A percentile compares a stretch with the other conserved stretches of the same genome.
Conservation (phyloP, 257 asterid genomes). For the Coffea canephora region DNA sequence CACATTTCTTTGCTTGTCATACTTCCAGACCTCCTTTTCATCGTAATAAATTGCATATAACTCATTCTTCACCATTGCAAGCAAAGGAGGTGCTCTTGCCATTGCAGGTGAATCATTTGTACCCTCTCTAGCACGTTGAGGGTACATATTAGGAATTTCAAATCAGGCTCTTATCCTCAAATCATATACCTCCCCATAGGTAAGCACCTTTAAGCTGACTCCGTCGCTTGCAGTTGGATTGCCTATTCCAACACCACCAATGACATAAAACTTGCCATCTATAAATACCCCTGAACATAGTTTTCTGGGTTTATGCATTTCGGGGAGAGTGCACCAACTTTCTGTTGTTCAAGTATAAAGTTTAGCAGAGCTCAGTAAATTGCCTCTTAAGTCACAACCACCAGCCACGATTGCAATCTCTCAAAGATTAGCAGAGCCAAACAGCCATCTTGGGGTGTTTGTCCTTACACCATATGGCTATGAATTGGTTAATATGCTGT, state of each 20-base stretch:
- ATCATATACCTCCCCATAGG: conserved; percentile 75
- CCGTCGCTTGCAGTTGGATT: conserved; percentile 21
- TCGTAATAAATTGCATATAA: conserved; percentile 77
- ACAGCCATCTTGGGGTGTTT: conserved; percentile 41
- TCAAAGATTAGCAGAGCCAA: conserved; percentile 76
- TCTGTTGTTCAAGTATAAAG: conserved; percentile 56
- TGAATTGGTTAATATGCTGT: conserved; percentile 31
- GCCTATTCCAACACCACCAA: conserved; percentile 71
- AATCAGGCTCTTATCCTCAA: conserved; percentile 52
- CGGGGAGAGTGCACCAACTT: conserved; percentile 59
- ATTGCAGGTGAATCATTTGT: conserved; percentile 46
- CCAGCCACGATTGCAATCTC: conserved; percentile 82
- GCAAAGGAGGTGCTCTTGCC: conserved; percentile 79
- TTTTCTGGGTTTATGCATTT: conserved; percentile 71
- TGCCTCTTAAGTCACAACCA: conserved; percentile 61
- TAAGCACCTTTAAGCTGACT: conserved; percentile 33
- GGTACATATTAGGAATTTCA: conserved; percentile 69
- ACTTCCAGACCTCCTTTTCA: conserved; percentile 56
- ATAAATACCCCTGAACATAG: conserved; percentile 79
- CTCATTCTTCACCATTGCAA: conserved; percentile 76
- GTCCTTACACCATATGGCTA: conserved; percentile 29
- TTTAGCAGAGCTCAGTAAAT: conserved; percentile 60
- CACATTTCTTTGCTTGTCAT: conserved; percentile 37
- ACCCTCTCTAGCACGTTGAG: conserved; percentile 34
- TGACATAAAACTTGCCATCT: conserved; percentile 71